Percentiles rank a stretch among this genome's conserved stretches.
These are phyloP conservation scores for Cladosporium sp. DNA, from an alignment of 2,329 filamentous ascomycete species.

Conservation along the genomic window DNA sequence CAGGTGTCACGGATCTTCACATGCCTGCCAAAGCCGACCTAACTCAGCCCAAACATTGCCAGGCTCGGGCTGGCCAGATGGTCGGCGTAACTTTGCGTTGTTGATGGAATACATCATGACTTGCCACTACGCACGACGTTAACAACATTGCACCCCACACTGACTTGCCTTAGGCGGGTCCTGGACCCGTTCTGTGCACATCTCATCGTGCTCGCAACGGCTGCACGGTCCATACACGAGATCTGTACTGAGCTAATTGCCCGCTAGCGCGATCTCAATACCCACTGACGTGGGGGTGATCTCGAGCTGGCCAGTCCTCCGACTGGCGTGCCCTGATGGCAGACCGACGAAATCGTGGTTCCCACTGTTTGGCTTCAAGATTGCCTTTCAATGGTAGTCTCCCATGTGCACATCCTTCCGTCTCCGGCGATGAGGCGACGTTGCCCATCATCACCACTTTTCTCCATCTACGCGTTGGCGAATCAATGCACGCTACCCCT, in stretches of 20 bases:
- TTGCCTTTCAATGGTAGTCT: conserved; percentile 11
- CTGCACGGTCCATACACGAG: conserved; percentile 6
- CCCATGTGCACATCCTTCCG: neutral
- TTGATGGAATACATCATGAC: conserved; percentile 12
- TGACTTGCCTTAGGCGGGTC: neutral
- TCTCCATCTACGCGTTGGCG: neutral
- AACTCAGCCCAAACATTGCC: neutral
- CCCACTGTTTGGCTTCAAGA: conserved; percentile 5
- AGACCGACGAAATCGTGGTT: neutral
- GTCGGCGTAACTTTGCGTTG: neutral
- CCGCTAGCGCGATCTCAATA: conserved; percentile 11
- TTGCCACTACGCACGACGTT: conserved; percentile 1
- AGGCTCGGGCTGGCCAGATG: neutral
- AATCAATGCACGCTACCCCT: conserved; percentile 8
- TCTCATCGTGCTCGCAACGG: conserved; percentile 5
- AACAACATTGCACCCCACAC: conserved; percentile 4
- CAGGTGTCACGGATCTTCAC: conserved; percentile 2
- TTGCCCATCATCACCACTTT: conserved; percentile 2
- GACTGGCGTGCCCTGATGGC: neutral
- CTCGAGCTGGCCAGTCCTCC: neutral
- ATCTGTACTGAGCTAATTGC: conserved; percentile 1
- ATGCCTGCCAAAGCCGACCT: neutral
- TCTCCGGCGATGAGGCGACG: neutral
- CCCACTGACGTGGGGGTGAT: neutral
- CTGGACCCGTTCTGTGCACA: neutral